Evolutionary conservation across 2,329 filamentous ascomycete genomes (phyloP), one percentile per base, ranked within the genome.

Genomic region (Hypoxylon sp.): DNA sequence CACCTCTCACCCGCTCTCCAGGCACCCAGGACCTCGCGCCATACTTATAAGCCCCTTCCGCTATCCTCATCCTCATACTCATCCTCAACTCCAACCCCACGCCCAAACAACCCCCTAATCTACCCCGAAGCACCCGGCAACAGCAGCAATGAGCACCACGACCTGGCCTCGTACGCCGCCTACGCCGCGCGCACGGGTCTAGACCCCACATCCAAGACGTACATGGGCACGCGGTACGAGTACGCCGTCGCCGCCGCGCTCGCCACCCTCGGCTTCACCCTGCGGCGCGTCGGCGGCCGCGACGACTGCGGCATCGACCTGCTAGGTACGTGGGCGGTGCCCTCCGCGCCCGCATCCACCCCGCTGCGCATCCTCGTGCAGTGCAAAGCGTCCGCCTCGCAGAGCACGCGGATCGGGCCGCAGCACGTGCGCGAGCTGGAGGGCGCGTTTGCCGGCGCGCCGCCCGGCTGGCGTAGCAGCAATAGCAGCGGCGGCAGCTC

Each of bases 291-390:
- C 1, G 93, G 92, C 30, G 88, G 90, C 37, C 81, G 83, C 2
- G 88, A 86, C 1, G 92, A 95, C 79, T 85, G 84, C 65, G 92
- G 93, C 40, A 92, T 93, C 73, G 93, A 95, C 76, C 84, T 95
- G 1, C 81, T 94, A 0, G 92, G 93, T 0, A 85, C 85, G 2
- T 95, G 92, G 92, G 79, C 80, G 0, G 81, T 93, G 0, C 89
- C 88, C 0, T 80, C 79, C 0, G 30, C 37, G 14, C 62, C 53
- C 10, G 0, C 78, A 0, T 49, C 40, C n/a, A 44, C 10, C 20
- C 79, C 82, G 0, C 73, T 89, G 35, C 83, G 81, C 53, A 82
- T 88, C 6, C 74, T 89, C 13, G 66, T 87, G 0, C 92, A 95
- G 78, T 95, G 93, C 84, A 96, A 95, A 79, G 87, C 85, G 0